Percentiles rank a stretch among this genome's conserved stretches.
phyloP scores from a whole-genome alignment of 176 grass and related monocot genomes.

The Oryza brachyantha region DNA sequence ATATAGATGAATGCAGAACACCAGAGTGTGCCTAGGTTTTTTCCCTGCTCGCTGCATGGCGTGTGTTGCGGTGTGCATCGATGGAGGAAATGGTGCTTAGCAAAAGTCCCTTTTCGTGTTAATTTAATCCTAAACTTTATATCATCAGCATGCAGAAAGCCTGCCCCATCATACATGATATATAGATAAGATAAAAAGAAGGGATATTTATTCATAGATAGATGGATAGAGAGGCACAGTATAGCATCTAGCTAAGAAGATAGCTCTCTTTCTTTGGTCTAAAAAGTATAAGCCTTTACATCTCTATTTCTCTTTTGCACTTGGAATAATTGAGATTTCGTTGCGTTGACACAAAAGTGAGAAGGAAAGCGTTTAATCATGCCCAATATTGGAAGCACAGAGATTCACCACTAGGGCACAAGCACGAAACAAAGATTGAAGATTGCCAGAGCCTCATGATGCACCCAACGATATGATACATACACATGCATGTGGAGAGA shows the following conservation, averaged over 20 bases:
- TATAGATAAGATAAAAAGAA: constrained; percentile 47
- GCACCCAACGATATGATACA: constrained; percentile 42
- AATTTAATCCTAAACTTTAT: constrained; percentile 46
- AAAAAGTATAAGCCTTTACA: constrained; percentile 41
- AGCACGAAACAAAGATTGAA: constrained; percentile 20
- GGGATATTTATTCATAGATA: constrained; percentile 14
- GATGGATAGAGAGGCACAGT: constrained; percentile 14
- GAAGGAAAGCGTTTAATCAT: constrained; percentile 17
- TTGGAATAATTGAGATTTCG: constrained; percentile 52
- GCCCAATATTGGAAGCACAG: constrained; percentile 5
- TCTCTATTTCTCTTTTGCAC: constrained; percentile 35
- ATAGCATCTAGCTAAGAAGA: constrained; percentile 5
- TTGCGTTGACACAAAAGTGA: constrained; percentile 21
- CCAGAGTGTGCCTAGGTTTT: constrained; percentile 39
- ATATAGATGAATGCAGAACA: neutral
- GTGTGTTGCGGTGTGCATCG: constrained; percentile 12
- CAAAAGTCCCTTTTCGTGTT: constrained; percentile 44
- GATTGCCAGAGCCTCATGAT: constrained; percentile 37
- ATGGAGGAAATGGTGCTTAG: constrained; percentile 31
- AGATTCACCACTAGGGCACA: constrained; percentile 19
- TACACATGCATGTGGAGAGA: neutral
- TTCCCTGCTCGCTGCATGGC: neutral
- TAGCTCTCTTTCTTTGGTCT: constrained; percentile 40
- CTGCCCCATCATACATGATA: constrained; percentile 18
- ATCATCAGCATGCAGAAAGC: constrained; percentile 48